Evolutionary conservation across 1,284 basidiomycete genomes (phyloP).

Genomic region (Rhodotorula sp.): DNA sequence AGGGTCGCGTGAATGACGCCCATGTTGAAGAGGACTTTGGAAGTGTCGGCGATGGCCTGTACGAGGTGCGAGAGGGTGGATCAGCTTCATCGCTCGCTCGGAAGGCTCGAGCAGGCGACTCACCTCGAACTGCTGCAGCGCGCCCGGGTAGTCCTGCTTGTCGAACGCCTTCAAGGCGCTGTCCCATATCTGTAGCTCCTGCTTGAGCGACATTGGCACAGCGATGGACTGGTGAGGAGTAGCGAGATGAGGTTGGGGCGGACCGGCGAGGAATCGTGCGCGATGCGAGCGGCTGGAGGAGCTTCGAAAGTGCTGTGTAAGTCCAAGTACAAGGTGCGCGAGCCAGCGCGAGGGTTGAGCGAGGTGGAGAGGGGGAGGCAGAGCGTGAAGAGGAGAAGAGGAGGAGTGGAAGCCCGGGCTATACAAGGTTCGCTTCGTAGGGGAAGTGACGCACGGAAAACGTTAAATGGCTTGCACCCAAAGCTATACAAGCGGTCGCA

Average conservation of each 20-base stretch:
- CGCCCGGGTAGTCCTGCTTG: constrained; percentile 66
- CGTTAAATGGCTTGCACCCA: not conserved
- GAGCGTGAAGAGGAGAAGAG: not conserved
- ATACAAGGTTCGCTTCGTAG: not conserved
- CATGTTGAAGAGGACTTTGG: constrained; percentile 85
- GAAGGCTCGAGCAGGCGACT: constrained; percentile 38
- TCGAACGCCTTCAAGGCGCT: constrained; percentile 81
- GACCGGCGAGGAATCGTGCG: not conserved
- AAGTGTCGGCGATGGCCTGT: constrained; percentile 56
- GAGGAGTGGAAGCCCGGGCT: not conserved
- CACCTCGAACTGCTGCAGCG: constrained; percentile 72
- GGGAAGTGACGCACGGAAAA: not conserved
- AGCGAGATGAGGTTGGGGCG: not conserved
- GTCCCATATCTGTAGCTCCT: constrained; percentile 80
- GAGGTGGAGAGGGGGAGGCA: not conserved
- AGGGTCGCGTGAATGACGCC: constrained; percentile 84
- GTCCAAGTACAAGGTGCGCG: not conserved
- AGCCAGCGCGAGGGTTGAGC: not conserved
- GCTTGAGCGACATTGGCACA: constrained; percentile 49
- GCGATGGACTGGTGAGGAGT: not conserved
- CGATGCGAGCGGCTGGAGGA: no score
- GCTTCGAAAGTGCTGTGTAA: no score
- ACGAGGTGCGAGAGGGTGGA: not conserved
- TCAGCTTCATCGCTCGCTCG: not conserved
- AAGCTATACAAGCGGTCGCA: not conserved